These are phyloP conservation scores for Exophiala calicioides DNA, from an alignment of 2,329 filamentous ascomycete species.

Conservation along the genomic window DNA sequence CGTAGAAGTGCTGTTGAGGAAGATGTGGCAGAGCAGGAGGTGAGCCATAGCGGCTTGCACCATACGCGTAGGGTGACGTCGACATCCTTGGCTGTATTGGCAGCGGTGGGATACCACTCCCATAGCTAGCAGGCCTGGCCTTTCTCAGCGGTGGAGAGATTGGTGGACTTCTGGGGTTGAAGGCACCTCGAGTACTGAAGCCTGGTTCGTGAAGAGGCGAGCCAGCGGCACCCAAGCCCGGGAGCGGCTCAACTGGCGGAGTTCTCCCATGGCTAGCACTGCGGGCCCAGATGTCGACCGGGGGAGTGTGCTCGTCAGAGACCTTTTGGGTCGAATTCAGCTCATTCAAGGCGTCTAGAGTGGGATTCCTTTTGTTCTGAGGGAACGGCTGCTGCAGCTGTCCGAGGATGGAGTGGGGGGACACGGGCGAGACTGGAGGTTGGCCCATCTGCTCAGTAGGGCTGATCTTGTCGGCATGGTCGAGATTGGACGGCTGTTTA, in stretches of 20 bases:
- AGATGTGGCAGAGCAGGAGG: slow-evolving; percentile 69
- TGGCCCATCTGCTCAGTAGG: slow-evolving; percentile 22
- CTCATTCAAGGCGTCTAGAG: slow-evolving; percentile 21
- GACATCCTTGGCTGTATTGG: slow-evolving; percentile 25
- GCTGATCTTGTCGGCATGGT: slow-evolving; percentile 23
- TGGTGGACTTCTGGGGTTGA: slow-evolving; percentile 44
- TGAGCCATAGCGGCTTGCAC: slow-evolving; percentile 48
- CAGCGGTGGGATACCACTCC: slow-evolving; percentile 41
- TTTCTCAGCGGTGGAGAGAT: slow-evolving; percentile 44
- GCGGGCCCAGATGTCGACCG: slow-evolving; percentile 22
- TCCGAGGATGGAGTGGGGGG: slow-evolving; percentile 21
- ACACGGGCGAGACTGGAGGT: slow-evolving; percentile 12
- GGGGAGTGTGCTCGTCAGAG: slow-evolving; percentile 31
- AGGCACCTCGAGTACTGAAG: slow-evolving; percentile 41
- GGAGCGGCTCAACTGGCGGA: slow-evolving; percentile 23
- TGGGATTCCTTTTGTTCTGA: slow-evolving; percentile 11
- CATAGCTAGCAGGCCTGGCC: slow-evolving; percentile 46
- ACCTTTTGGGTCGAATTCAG: slow-evolving; percentile 27
- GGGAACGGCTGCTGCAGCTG: slow-evolving; percentile 22
- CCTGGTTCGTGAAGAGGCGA: slow-evolving; percentile 45
- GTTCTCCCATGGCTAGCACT: slow-evolving; percentile 21
- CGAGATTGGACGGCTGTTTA: slow-evolving; percentile 20
- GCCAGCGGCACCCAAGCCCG: slow-evolving; percentile 32
- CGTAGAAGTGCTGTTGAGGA: slow-evolving; percentile 75
- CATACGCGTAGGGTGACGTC: slow-evolving; percentile 41